Base-by-base conservation (phyloP, 169 alveolate species). In the Plasmodium falciparum region DNA sequence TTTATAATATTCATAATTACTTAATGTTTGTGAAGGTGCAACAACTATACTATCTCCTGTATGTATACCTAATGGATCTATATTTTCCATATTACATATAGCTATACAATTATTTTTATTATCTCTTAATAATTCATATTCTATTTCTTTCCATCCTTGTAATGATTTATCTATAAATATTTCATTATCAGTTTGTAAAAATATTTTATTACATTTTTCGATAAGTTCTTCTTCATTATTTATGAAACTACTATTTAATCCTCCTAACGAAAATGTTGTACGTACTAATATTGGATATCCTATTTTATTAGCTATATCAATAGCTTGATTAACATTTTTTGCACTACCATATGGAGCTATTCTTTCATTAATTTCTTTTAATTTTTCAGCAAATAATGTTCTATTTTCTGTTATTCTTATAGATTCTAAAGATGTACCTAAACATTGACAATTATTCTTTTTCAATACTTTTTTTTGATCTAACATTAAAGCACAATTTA, bases 31-130 rank as follows among this genome's bases (percentile, higher is more conserved):
- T 1, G 97, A 96, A 20, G 98, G 98, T 17, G 98, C 98, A 13
- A 96, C 97, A 59, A 96, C 98, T 54, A 96, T 94, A 89, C 97
- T 95, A 67, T 96, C 98, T 12, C 98, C 98, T n/a, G 98, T 96
- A 94, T 96, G 98, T 71, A 96, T 94, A 54, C 98, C 98, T 70
- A 96, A 94, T 20, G 98, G 98, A 88, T 96, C 97, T 50, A 96
- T 91, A 93, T 96, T 96, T 76, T 96, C 98, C 98, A 96, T 96
- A 88, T 96, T 96, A 70, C 97, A 96, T 12, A 96, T 97, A 52
- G 97, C 83, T 65, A 96, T 93, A 92, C 98, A 96, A 92, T 96
- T 96, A 93, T 96, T 95, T 74, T 94, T 95, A 74, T 90, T 73
- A 90, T 96, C 98, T 12, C 98, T 92, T 50, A 96, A 94, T 45